Evolutionary conservation across 2,329 filamentous ascomycete genomes (phyloP).

Genomic region (Hymenoscyphus fructigenus): DNA sequence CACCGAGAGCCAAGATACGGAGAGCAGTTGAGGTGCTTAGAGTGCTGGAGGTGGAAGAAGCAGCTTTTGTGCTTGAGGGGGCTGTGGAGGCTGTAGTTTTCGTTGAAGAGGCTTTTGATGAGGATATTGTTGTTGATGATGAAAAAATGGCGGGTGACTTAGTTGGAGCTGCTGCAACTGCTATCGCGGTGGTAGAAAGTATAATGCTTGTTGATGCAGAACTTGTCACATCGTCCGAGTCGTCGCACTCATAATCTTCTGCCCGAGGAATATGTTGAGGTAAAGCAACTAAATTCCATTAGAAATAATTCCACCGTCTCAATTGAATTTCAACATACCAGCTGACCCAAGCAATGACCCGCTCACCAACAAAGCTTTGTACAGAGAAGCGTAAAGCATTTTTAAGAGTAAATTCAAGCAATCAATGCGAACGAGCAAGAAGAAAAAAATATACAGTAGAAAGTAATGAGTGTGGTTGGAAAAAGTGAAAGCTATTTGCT

Average conservation of each 20-base stretch:
- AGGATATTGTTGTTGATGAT: too few species aligned
- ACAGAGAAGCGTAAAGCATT: not conserved
- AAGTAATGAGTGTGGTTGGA: not conserved
- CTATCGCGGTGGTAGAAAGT: too few species aligned
- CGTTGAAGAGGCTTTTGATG: too few species aligned
- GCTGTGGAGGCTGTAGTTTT: not conserved
- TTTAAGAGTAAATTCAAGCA: not conserved
- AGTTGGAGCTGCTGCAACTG: too few species aligned
- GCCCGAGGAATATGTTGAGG: too few species aligned
- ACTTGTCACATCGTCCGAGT: too few species aligned
- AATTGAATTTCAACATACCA: not conserved
- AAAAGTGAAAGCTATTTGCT: not conserved
- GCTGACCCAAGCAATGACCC: not conserved
- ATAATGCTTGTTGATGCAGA: too few species aligned
- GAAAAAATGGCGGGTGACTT: too few species aligned
- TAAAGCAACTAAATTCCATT: too few species aligned
- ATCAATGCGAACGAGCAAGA: not conserved
- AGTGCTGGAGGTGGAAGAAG: not conserved
- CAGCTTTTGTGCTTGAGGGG: not conserved
- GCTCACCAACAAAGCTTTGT: not conserved
- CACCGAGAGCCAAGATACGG: conserved; percentile 9
- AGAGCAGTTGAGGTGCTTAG: not conserved
- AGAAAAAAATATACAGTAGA: not conserved
- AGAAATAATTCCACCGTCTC: too few species aligned
- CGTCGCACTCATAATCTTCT: too few species aligned